These are phyloP conservation scores for Claviceps capensis DNA, from an alignment of 2,329 filamentous ascomycete genomes.

Conservation along the genomic window DNA sequence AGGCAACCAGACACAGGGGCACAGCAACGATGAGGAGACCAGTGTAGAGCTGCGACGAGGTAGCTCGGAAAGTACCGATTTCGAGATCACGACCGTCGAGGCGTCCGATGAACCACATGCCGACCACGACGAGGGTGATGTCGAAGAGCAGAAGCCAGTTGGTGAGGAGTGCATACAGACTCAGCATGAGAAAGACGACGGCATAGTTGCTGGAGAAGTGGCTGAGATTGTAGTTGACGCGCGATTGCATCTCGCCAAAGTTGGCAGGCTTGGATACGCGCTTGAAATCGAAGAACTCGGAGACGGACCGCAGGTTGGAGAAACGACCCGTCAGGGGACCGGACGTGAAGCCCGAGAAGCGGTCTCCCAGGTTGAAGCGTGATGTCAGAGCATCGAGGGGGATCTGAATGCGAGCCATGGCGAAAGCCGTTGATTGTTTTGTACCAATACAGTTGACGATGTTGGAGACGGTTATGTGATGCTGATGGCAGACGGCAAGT, in stretches of 20 bases:
- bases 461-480: background rate
- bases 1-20: slow-evolving; percentile 73
- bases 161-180: slow-evolving; percentile 86
- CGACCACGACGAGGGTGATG: slow-evolving; percentile 73
- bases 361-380: slow-evolving; percentile 71
- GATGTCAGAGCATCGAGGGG: slow-evolving; percentile 86
- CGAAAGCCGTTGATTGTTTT: slow-evolving; percentile 4
- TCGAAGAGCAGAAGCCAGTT: slow-evolving; percentile 81
- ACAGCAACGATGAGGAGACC: slow-evolving; percentile 70
- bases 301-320: slow-evolving; percentile 78
- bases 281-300: slow-evolving; percentile 94
- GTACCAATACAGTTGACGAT: background rate
- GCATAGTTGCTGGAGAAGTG: slow-evolving; percentile 99
- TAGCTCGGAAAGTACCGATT: slow-evolving; percentile 68
- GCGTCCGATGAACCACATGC: slow-evolving; percentile 85
- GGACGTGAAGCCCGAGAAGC: slow-evolving; percentile 70
- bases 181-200: slow-evolving; percentile 84
- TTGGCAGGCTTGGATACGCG: slow-evolving; percentile 87
- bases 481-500: background rate
- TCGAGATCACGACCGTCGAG: slow-evolving; percentile 81
- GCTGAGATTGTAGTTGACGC: slow-evolving; percentile 92
- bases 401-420: slow-evolving; percentile 81
- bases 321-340: slow-evolving; percentile 73
- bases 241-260: slow-evolving; percentile 78
- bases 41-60: slow-evolving; percentile 89